Conservation (phyloP, 1,139 yeast species). For the Pichia sp. region DNA sequence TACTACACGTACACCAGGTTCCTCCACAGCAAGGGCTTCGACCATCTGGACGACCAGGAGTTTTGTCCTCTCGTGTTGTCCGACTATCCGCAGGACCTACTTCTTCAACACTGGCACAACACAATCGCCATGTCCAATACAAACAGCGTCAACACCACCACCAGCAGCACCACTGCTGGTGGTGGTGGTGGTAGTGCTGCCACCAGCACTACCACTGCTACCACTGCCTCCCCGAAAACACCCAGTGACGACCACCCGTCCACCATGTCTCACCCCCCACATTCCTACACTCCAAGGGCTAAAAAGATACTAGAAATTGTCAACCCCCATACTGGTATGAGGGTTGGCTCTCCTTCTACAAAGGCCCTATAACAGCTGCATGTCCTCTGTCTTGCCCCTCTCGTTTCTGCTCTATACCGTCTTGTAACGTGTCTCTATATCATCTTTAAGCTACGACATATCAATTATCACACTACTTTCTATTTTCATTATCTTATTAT, state of each 20-base stretch:
- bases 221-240: background rate
- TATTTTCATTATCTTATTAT: background rate
- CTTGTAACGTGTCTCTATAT: too few species aligned
- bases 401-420: background rate
- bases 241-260: constrained; percentile 28
- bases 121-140: too few species aligned
- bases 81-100: background rate
- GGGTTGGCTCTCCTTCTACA: constrained; percentile 47
- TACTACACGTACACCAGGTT: constrained; percentile 1
- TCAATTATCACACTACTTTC: background rate
- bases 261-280: background rate
- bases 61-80: constrained; percentile 4
- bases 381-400: background rate
- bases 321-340: constrained; percentile 69
- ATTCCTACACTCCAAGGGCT: constrained; percentile 47
- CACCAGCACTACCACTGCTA: background rate
- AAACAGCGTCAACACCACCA: too few species aligned
- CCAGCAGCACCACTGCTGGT: background rate
- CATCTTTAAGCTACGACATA: too few species aligned
- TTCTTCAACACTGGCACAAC: constrained; percentile 2
- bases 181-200: too few species aligned
- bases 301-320: constrained; percentile 67
- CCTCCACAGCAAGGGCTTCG: constrained; percentile 6
- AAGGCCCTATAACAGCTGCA: background rate
- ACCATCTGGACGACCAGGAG: constrained; percentile 5